Percentiles rank a stretch among this genome's conserved stretches.
Conservation (phyloP, 768 basidiomycete species). For the Kwoniella dejecticola region DNA sequence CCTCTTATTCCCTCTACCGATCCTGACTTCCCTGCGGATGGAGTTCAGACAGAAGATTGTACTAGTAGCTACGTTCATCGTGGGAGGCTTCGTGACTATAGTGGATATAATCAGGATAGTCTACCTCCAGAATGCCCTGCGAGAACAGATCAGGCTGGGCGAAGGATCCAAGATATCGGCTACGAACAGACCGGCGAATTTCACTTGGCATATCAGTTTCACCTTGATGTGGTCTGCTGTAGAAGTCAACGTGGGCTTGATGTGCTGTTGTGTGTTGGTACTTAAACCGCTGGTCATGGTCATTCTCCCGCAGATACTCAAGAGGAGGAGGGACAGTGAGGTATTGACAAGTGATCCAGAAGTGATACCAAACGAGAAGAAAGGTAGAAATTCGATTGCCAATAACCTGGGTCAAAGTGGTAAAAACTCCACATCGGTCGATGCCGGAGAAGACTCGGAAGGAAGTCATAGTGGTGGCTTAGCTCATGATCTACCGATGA, state of each 20-base stretch:
- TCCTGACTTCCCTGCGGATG: conserved; percentile 47
- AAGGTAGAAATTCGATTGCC: no score
- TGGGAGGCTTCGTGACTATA: conserved; percentile 48
- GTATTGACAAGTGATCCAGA: background rate
- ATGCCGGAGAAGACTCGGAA: no score
- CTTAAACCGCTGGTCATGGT: conserved; percentile 46
- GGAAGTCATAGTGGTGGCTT: no score
- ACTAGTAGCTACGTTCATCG: conserved; percentile 46
- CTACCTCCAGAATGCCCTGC: conserved; percentile 44
- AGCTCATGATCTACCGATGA: no score
- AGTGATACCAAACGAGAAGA: background rate
- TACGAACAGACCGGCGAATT: conserved; percentile 24
- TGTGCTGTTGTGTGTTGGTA: conserved; percentile 45
- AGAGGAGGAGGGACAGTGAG: conserved; percentile 17
- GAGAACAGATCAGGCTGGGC: conserved; percentile 6
- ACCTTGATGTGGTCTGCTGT: conserved; percentile 51
- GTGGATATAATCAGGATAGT: conserved; percentile 50
- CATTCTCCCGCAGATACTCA: conserved; percentile 22
- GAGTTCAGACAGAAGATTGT: conserved; percentile 46
- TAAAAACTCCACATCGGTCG: no score
- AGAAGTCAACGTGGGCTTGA: conserved; percentile 43
- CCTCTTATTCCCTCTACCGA: conserved; percentile 46
- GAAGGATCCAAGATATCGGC: background rate
- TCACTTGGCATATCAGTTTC: conserved; percentile 41
- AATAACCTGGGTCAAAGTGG: no score